Conservation (phyloP, 352 stramenopile genomes). For the Elongisporangium anandrum region DNA sequence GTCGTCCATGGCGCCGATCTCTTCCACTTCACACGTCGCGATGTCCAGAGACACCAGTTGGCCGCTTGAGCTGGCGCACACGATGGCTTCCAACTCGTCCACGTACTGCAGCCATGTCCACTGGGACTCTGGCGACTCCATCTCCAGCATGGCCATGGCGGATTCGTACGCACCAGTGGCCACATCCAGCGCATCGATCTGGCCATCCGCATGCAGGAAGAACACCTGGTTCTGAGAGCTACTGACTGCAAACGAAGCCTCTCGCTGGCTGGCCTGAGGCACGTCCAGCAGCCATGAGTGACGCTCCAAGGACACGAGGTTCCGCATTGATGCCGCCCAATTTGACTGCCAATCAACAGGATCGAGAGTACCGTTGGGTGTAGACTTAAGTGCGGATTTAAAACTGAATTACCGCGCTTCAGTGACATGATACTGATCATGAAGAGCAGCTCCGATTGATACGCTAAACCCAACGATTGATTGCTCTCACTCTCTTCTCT, state of each 20-base stretch:
- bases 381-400: not conserved
- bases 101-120: conserved; percentile 71
- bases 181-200: conserved; percentile 25
- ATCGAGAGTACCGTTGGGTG: not conserved
- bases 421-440: not conserved
- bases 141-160: conserved; percentile 12
- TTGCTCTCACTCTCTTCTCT: not conserved
- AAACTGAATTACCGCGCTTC: not conserved
- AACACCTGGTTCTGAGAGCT: conserved; percentile 26
- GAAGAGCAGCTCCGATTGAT: no score
- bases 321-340: conserved; percentile 32
- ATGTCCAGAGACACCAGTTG: conserved; percentile 50
- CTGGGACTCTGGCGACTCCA: not conserved
- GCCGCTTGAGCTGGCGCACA: conserved; percentile 48
- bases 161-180: conserved; percentile 13
- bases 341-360: conserved; percentile 5
- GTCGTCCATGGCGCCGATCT: conserved; percentile 64
- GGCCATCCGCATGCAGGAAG: conserved; percentile 26
- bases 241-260: conserved; percentile 27
- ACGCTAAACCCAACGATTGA: not conserved
- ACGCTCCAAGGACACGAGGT: conserved; percentile 51
- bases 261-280: conserved; percentile 1
- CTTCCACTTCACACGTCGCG: conserved; percentile 36
- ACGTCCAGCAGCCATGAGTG: conserved; percentile 33
- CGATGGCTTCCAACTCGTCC: conserved; percentile 49